Conservation (phyloP, 2,329 filamentous ascomycete species). For the Anthostomella pinea region DNA sequence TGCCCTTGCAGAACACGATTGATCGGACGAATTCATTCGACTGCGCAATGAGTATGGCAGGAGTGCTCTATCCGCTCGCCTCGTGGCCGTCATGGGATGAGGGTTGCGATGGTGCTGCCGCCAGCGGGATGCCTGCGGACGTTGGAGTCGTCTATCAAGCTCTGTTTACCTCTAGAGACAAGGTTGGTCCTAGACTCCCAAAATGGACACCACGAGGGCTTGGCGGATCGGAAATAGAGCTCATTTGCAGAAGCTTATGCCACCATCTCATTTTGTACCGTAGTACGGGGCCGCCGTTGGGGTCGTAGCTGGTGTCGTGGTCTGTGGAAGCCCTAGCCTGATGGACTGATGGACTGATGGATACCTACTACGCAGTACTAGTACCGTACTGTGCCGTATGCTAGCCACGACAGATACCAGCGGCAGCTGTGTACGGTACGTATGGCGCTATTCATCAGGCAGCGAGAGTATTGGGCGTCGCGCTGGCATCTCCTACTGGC, state of each 20-base stretch:
- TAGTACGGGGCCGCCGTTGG: too few species aligned
- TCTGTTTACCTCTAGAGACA: background rate
- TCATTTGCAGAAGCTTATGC: conserved; percentile 16
- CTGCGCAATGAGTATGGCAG: conserved; percentile 1
- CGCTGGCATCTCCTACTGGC: too few species aligned
- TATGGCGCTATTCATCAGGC: too few species aligned
- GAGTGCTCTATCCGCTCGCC: background rate
- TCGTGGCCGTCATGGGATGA: conserved; percentile 6
- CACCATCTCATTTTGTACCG: background rate
- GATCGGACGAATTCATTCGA: conserved; percentile 2
- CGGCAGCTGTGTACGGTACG: too few species aligned
- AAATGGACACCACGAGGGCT: background rate
- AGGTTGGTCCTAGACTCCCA: background rate
- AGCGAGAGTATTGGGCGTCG: too few species aligned
- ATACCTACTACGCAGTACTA: too few species aligned
- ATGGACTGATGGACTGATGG: too few species aligned
- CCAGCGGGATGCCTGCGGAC: background rate
- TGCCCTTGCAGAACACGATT: too few species aligned
- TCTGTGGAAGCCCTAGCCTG: too few species aligned
- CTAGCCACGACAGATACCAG: too few species aligned
- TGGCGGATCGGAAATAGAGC: conserved; percentile 6
- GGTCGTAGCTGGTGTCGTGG: too few species aligned
- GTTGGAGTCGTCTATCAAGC: background rate
- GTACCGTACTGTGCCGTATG: too few species aligned
- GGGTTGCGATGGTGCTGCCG: conserved; percentile 1